These are phyloP conservation scores for Persicaria tinctoria DNA, from an alignment of 148 eudicot species.

Conservation along the genomic window DNA sequence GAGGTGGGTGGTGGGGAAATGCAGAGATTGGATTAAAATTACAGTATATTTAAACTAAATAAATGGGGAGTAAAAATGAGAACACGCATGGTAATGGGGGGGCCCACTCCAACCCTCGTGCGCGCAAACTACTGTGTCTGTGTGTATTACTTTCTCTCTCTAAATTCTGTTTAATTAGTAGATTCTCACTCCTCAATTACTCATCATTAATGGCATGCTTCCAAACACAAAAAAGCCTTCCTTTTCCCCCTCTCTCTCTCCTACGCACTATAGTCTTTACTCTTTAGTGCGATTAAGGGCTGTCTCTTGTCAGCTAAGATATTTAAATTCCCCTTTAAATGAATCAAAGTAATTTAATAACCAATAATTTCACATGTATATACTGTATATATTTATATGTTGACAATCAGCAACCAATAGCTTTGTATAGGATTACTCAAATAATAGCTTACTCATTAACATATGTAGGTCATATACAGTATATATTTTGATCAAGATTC, in stretches of 20 bases:
- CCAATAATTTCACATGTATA: too few species aligned
- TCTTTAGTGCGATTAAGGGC: constrained; percentile 28
- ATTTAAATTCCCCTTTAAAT: too few species aligned
- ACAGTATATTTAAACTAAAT: not conserved
- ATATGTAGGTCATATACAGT: too few species aligned
- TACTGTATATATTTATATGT: too few species aligned
- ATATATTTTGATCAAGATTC: too few species aligned
- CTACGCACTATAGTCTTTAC: not conserved
- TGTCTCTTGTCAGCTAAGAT: constrained; percentile 33
- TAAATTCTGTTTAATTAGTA: not conserved
- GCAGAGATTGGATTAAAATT: not conserved
- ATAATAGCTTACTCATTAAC: too few species aligned
- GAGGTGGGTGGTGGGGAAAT: constrained; percentile 11
- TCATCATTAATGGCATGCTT: constrained; percentile 60
- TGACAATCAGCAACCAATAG: too few species aligned
- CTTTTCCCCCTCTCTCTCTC: constrained; percentile 17
- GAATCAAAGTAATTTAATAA: too few species aligned
- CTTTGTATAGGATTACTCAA: too few species aligned
- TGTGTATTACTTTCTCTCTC: constrained; percentile 18
- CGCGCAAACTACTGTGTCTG: constrained; percentile 41
- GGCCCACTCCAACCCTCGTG: constrained; percentile 51
- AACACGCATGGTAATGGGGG: constrained; percentile 29
- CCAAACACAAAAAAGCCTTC: constrained; percentile 30
- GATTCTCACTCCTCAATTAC: constrained; percentile 19
- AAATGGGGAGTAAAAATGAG: constrained; percentile 14